A percentile compares a stretch with the other conserved stretches of the same genome.
Evolutionary conservation across 495 filamentous ascomycete genomes (phyloP).

Genomic region (Neurospora sp.): DNA sequence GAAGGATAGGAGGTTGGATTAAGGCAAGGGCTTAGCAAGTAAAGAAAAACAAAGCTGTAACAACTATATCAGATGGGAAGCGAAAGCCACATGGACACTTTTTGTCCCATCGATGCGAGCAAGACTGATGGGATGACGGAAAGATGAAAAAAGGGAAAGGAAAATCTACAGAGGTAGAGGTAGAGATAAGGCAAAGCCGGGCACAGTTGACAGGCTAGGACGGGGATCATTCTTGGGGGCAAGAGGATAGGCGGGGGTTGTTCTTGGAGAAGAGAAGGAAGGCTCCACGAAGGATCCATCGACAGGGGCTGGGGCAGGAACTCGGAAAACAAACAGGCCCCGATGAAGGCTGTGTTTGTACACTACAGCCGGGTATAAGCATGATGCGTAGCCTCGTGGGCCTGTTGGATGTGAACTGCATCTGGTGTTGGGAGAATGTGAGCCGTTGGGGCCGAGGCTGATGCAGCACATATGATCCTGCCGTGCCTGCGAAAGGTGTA

Average conservation of each 20-base stretch:
- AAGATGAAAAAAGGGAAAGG: not conserved
- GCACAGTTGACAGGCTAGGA: not conserved
- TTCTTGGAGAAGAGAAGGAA: not conserved
- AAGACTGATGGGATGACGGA: not conserved
- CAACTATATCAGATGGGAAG: not conserved
- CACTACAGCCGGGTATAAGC: not conserved
- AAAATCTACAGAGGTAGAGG: not conserved
- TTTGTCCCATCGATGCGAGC: not conserved
- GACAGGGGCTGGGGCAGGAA: not conserved
- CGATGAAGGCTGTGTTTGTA: not conserved
- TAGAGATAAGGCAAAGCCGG: not conserved
- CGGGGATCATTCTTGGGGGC: not conserved
- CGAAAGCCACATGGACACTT: not conserved
- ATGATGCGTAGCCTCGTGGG: not conserved
- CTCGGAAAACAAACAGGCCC: not conserved
- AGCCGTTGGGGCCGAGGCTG: not conserved
- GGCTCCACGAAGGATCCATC: not conserved
- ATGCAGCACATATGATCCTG: not conserved
- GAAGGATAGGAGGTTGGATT: not conserved
- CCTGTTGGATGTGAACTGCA: not conserved
- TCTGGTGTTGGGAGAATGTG: not conserved
- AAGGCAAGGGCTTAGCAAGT: not conserved
- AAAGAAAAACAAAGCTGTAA: not conserved
- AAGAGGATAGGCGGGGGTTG: not conserved
- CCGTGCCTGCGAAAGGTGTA: not conserved